Conservation (phyloP, 2,329 filamentous ascomycete species). For the Sporothrix brasiliensis region DNA sequence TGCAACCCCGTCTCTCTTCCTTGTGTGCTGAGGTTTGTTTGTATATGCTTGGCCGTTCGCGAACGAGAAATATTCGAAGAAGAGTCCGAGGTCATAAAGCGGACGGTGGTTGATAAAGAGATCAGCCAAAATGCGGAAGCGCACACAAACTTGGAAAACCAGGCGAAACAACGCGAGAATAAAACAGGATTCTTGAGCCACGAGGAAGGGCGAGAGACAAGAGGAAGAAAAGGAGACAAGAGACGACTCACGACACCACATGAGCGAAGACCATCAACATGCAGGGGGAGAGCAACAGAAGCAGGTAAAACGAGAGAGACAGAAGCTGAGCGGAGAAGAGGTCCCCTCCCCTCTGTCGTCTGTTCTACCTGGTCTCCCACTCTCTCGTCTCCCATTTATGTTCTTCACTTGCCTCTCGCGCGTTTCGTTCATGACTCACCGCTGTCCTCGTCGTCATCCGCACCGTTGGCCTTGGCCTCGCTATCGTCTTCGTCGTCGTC, state of each 20-base stretch:
- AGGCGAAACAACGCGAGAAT: neutral
- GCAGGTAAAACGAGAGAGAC: neutral
- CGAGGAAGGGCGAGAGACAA: neutral
- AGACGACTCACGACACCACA: neutral
- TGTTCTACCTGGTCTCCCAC: slow-evolving; percentile 5
- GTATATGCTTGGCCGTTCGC: neutral
- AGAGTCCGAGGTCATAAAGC: neutral
- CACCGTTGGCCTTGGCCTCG: slow-evolving; percentile 29
- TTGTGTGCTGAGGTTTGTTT: neutral
- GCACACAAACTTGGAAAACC: neutral
- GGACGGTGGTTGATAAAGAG: neutral
- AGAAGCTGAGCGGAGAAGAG: neutral
- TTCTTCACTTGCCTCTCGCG: neutral
- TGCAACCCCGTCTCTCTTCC: neutral
- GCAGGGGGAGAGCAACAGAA: neutral
- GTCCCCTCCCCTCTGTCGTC: neutral
- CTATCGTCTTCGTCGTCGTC: slow-evolving; percentile 27
- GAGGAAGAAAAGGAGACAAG: slow-evolving; percentile 1
- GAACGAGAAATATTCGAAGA: neutral
- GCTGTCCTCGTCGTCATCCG: slow-evolving; percentile 28
- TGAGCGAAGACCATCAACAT: neutral
- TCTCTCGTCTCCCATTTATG: neutral
- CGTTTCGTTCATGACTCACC: slow-evolving; percentile 25
- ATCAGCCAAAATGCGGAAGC: neutral
- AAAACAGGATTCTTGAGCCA: neutral